Evolutionary conservation across 2,329 filamentous ascomycete genomes (phyloP).

Genomic region (Fusarium sp.): DNA sequence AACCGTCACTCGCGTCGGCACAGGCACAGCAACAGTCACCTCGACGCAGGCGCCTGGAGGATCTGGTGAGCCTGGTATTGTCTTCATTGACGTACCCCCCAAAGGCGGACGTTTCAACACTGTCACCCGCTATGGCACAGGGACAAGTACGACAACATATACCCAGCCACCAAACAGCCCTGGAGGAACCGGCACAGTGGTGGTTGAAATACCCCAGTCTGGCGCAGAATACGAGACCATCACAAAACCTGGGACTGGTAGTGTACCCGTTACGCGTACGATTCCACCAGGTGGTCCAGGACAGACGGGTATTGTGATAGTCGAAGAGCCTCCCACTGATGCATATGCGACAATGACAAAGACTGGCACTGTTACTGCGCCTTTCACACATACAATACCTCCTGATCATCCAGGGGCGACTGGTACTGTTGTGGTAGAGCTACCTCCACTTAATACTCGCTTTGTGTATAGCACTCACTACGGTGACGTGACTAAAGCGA

Average conservation of each 20-base stretch:
- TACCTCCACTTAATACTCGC: slow-evolving; percentile 7
- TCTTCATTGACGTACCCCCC: background rate
- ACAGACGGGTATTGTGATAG: accelerated
- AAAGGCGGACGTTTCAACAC: background rate
- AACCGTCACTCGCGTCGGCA: slow-evolving; percentile 3
- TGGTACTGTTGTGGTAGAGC: background rate
- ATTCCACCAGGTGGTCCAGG: background rate
- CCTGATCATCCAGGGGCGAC: background rate
- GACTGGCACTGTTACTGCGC: background rate
- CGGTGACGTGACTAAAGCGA: background rate
- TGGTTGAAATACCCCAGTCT: background rate
- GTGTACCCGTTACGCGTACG: background rate
- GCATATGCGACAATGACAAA: background rate
- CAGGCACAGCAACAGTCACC: background rate
- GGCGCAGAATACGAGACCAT: background rate
- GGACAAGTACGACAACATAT: background rate
- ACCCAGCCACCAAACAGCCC: background rate
- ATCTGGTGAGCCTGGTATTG: background rate
- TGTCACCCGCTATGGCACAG: background rate
- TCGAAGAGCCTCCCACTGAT: background rate
- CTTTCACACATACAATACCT: background rate
- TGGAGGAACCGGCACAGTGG: background rate
- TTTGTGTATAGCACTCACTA: slow-evolving; percentile 7
- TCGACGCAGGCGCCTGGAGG: background rate
- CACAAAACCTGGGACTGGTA: background rate